Evolutionary conservation across 2,329 filamentous ascomycete genomes (phyloP).

Genomic region (Fusarium sp.): DNA sequence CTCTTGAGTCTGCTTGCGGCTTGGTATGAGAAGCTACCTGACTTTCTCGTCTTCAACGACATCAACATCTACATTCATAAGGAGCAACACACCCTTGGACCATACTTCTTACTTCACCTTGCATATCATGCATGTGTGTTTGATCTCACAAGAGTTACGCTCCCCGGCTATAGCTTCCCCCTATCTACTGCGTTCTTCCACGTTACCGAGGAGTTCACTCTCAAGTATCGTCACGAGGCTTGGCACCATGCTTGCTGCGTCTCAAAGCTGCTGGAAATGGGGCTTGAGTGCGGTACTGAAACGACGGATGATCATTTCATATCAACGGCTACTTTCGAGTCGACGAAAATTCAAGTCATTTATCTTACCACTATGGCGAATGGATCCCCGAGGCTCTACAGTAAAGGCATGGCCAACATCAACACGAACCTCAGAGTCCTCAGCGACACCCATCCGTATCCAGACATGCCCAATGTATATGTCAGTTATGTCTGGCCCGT

Average conservation of each 20-base stretch:
- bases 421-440: neutral
- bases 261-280: neutral
- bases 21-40: neutral
- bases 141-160: neutral
- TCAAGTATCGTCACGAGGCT: neutral
- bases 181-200: neutral
- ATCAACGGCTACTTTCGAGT: neutral
- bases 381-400: neutral
- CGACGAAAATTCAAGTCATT: neutral
- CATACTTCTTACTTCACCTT: neutral
- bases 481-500: neutral
- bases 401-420: neutral
- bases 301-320: neutral
- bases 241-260: neutral
- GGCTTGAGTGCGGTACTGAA: neutral
- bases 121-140: neutral
- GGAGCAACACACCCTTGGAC: neutral
- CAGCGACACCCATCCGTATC: neutral
- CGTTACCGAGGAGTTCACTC: neutral
- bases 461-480: neutral
- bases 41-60: slow-evolving; percentile 4
- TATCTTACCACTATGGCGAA: neutral
- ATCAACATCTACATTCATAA: slow-evolving; percentile 4
- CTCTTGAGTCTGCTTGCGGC: neutral
- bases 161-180: neutral